phyloP scores from a whole-genome alignment of 352 stramenopile species.

The Globisporangium emineosum region DNA sequence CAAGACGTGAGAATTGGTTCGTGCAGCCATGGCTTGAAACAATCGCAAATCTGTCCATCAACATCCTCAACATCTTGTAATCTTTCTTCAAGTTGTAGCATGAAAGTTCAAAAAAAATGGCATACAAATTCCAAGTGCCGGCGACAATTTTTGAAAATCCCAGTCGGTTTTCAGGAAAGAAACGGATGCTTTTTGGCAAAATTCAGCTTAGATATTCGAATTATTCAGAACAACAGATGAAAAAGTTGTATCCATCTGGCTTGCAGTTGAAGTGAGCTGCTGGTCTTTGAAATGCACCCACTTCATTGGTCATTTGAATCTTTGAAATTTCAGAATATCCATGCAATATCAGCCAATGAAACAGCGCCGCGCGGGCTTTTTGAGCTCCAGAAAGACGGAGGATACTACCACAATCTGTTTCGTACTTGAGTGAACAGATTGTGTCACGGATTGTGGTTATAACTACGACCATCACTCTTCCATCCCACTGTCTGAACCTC shows the following conservation, averaged over 20 bases:
- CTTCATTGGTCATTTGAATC: not conserved
- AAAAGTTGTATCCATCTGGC: not conserved
- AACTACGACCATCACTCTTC: no score
- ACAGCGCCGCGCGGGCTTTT: not conserved
- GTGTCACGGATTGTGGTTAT: no score
- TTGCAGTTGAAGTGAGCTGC: not conserved
- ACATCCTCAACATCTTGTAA: no score
- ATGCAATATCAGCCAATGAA: not conserved
- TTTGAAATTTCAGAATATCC: not conserved
- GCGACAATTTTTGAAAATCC: not conserved
- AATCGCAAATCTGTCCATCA: no score
- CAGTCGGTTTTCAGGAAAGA: not conserved
- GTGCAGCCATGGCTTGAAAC: no score
- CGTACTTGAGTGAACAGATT: no score
- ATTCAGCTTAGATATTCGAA: not conserved
- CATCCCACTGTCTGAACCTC: no score
- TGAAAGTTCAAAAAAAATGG: not conserved
- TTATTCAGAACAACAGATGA: not conserved
- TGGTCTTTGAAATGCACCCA: not conserved
- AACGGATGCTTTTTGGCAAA: not conserved
- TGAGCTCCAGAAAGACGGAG: not conserved
- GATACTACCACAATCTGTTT: no score
- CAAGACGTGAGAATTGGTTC: no score
- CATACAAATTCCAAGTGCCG: slow-evolving; percentile 1
- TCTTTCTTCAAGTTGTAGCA: no score